Evolutionary conservation across 768 basidiomycete genomes (phyloP).

Genomic region (Mycena chlorophos): DNA sequence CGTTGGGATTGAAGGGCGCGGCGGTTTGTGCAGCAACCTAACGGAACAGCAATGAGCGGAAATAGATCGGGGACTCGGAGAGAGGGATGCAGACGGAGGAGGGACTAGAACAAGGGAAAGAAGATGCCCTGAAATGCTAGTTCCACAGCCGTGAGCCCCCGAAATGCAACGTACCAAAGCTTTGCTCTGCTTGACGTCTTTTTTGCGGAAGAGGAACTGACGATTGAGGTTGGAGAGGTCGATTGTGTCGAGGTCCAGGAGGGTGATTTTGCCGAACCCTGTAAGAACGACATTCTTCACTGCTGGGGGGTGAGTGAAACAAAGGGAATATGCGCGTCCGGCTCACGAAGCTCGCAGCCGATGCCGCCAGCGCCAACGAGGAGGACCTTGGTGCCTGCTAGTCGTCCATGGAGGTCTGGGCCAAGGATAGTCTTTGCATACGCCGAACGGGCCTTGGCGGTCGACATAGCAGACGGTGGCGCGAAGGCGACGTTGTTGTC

Average conservation of each 20-base stretch:
- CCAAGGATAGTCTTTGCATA: constrained; percentile 84
- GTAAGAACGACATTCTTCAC: constrained; percentile 95
- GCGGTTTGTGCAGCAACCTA: constrained; percentile 87
- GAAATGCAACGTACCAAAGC: constrained; percentile 62
- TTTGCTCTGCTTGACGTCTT: constrained; percentile 96
- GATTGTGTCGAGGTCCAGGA: constrained; percentile 96
- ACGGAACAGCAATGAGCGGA: constrained; percentile 8
- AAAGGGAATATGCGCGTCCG: not conserved
- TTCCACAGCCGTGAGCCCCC: not conserved
- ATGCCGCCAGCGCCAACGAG: constrained; percentile 97
- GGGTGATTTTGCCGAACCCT: constrained; percentile 89
- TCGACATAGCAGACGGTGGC: constrained; percentile 45
- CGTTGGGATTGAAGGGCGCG: constrained; percentile 82
- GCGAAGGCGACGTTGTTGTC: not conserved
- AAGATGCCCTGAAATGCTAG: not conserved
- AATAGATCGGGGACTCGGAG: not conserved
- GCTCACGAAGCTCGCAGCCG: constrained; percentile 90
- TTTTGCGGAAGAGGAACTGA: constrained; percentile 95
- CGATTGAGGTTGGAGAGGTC: constrained; percentile 97
- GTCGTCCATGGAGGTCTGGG: constrained; percentile 58
- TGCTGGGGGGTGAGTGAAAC: constrained; percentile 32
- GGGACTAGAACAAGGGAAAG: not conserved
- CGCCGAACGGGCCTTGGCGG: constrained; percentile 48
- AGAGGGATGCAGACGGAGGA: not conserved
- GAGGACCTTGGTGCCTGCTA: constrained; percentile 69